Evolutionary conservation across 2,329 filamentous ascomycete species (phyloP).

Genomic region (Boeremia lycopersici): DNA sequence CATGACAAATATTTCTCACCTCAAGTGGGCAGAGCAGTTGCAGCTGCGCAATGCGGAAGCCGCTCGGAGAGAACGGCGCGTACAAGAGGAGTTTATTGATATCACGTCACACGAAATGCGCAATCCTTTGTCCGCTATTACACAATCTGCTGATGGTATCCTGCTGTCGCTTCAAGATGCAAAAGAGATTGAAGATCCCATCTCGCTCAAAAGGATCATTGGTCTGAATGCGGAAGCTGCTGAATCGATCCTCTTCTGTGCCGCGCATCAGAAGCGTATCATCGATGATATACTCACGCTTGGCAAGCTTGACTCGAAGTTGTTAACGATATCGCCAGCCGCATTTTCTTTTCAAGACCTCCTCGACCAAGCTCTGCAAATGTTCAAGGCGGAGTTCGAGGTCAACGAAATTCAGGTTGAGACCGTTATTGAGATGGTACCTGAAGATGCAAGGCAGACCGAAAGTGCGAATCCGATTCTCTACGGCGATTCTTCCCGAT

Average conservation of each 20-base stretch:
- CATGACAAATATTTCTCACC: slow-evolving; percentile 41
- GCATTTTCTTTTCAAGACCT: slow-evolving; percentile 18
- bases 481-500: slow-evolving; percentile 14
- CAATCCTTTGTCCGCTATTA: slow-evolving; percentile 37
- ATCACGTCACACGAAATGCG: slow-evolving; percentile 38
- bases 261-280: slow-evolving; percentile 37
- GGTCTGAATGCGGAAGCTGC: slow-evolving; percentile 25
- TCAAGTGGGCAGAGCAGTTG: slow-evolving; percentile 41
- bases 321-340: slow-evolving; percentile 25
- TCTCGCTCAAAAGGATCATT: slow-evolving; percentile 13
- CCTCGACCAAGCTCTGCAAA: slow-evolving; percentile 27
- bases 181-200: slow-evolving; percentile 21
- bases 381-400: slow-evolving; percentile 34
- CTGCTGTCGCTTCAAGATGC: slow-evolving; percentile 16
- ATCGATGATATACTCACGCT: slow-evolving; percentile 32
- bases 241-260: slow-evolving; percentile 35
- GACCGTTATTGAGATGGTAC: slow-evolving; percentile 1
- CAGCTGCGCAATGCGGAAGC: slow-evolving; percentile 22
- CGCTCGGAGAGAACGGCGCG: slow-evolving; percentile 19
- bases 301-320: slow-evolving; percentile 29
- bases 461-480: background rate
- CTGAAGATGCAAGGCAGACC: background rate
- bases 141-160: slow-evolving; percentile 32
- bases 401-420: slow-evolving; percentile 10
- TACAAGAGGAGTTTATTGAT: slow-evolving; percentile 35